Conservation (phyloP, 495 filamentous ascomycete species). For the Paragyromitra xinjiangensis region DNA sequence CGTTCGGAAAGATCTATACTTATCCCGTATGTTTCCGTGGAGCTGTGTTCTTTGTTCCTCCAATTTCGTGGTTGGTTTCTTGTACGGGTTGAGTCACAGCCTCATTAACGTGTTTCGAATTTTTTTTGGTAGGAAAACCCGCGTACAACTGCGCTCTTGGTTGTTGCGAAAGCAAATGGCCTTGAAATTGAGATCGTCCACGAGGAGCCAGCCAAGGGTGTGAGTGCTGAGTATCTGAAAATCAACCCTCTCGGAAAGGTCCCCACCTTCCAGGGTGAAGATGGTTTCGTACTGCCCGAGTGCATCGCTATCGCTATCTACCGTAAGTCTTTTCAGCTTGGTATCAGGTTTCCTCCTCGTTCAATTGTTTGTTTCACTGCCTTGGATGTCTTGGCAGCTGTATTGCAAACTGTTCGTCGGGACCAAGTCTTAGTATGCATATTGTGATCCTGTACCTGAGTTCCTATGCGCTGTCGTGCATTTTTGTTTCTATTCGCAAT, state of each 20-base stretch:
- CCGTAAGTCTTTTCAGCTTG: conserved; percentile 69
- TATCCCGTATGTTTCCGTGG: conserved; percentile 67
- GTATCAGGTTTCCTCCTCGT: neutral
- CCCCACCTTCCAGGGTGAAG: conserved; percentile 88
- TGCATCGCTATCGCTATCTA: conserved; percentile 96
- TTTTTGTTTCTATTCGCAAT: conserved; percentile 11
- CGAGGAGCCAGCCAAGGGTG: conserved; percentile 68
- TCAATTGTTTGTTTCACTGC: conserved; percentile 5
- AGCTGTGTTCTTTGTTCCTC: conserved; percentile 37
- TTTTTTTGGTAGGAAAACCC: conserved; percentile 73
- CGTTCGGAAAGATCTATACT: conserved; percentile 96
- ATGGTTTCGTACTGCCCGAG: conserved; percentile 91
- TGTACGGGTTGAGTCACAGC: conserved; percentile 20
- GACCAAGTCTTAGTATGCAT: neutral
- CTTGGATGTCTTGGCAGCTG: neutral
- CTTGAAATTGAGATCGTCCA: conserved; percentile 86
- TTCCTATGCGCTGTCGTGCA: neutral
- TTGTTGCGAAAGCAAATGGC: conserved; percentile 94
- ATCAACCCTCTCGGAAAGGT: conserved; percentile 87
- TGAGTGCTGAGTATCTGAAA: conserved; percentile 78
- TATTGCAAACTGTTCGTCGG: conserved; percentile 6
- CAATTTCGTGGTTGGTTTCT: conserved; percentile 23
- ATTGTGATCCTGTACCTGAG: conserved; percentile 9
- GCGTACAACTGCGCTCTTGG: conserved; percentile 85
- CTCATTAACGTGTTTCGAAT: conserved; percentile 49